Evolutionary conservation across 2,329 filamentous ascomycete genomes (phyloP), one percentile per base, ranked within the genome.

Genomic region (Botrytis byssoidea): DNA sequence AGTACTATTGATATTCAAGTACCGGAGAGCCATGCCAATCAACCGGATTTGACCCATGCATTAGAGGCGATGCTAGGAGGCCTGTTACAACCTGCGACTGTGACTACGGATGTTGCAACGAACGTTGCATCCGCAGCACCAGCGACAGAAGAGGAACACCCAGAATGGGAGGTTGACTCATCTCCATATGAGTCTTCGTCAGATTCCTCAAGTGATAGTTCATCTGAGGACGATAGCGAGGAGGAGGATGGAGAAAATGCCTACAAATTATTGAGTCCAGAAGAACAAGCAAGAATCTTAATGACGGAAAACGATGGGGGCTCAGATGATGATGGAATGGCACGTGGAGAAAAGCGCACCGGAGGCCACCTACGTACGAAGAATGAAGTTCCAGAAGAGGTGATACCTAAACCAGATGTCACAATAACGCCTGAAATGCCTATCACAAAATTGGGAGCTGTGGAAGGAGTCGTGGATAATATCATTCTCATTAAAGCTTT

Each of bases 121-220:
- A 65, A 48, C 29, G 44, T 29, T 22, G 42, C n/a, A 37, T 40
- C 69, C 3, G 64, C 40, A 48, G 51, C 70, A 40, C 37, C 57
- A 40, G 57, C 72, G 55, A 68, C 37, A 29, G 75, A 79, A 75
- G 72, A 74, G 25, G 85, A 83, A 18, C 85, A 92, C 63, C 91
- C 92, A 4, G 95, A 98, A 82, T 98, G 94, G 93, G 93, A 97
- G 80, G 84, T 87, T 12, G 93, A 95, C 79, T 94, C 92, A 1
- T 93, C 91, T 0, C 92, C 92, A 0, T 92, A 92, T 79, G 89
- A 91, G 79, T 93, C 91, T 9, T 93, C 88, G 0, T 85, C 85
- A 70, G 85, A 80, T 67, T 79, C 91, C 7, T 92, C 88, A 0
- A 84, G 84, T 68, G 87, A 89, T 77, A 79, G 77, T 48, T 87